Evolutionary conservation across 352 stramenopile species (phyloP), one percentile per base, ranked within the genome.

Genomic region (Phytophthora pistaciae): DNA sequence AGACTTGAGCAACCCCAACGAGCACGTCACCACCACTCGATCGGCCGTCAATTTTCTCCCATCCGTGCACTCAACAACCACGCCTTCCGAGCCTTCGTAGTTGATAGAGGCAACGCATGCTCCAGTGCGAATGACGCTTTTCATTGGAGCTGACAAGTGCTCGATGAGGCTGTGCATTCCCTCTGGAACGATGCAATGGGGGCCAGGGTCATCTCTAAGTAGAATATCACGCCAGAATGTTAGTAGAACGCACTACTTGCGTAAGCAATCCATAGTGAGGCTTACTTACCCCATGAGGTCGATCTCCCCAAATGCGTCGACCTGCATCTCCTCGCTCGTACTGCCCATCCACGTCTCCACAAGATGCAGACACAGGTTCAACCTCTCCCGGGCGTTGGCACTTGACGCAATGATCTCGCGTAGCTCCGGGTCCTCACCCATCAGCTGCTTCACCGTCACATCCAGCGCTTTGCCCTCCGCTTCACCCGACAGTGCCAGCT

Each of bases 321-420:
- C 66, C 62, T 85, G 80, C 48, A 88, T 67, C 38, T 72, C 61
- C 11, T 83, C 67, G 0, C 76, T 80, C 20, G 69, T 64, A 5
- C 71, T 72, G 10, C 82, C 82, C 80, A 90, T 88, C 82, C 82
- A 90, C 10, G 76, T 76, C 63, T 90, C 80, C 29, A 87, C 69
- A 40, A 88, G 70, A 20, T 70, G 74, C 31, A 88, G 21, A 56
- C 78, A 85, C 38, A 87, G 60, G 4, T 55, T 21, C 49, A 90
- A 56, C 14, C 78, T 62, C 31, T 75, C 52, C 1, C 62, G 52
- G 56, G 66, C 70, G 44, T 82, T 73, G 18, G 44, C 16, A 56
- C 27, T 46, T 11, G 56, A 69, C 23, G 13, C 29, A 38, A 73
- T 29, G 5, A 74, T 58, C 10, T 65, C 55, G 3, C 40, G 31